Conservation (phyloP, 1,139 yeast genomes). For the Kluyveromyces sp. region DNA sequence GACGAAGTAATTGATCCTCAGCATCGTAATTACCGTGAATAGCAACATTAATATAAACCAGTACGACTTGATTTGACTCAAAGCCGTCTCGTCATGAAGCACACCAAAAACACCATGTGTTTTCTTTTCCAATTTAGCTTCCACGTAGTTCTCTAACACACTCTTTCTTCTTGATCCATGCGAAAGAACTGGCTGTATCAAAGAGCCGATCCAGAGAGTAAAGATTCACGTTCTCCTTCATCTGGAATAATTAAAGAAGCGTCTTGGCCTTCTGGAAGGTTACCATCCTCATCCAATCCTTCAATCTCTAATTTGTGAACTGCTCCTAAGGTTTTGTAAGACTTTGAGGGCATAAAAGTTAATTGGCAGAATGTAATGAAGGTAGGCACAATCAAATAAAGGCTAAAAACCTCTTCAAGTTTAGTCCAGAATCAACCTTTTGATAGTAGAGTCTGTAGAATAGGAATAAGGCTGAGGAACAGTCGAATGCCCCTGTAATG, state of each 20-base stretch:
- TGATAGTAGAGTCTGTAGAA: slow-evolving; percentile 59
- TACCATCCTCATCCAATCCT: slow-evolving; percentile 52
- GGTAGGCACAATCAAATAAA: slow-evolving; percentile 62
- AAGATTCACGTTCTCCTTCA: slow-evolving; percentile 25
- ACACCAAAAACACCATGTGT: slow-evolving; percentile 82
- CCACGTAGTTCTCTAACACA: slow-evolving; percentile 55
- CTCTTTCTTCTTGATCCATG: slow-evolving; percentile 35
- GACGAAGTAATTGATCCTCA: slow-evolving; percentile 83
- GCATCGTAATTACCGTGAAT: slow-evolving; percentile 81
- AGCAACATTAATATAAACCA: slow-evolving; percentile 75
- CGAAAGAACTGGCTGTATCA: slow-evolving; percentile 12
- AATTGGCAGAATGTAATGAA: slow-evolving; percentile 68
- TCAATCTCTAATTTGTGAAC: slow-evolving; percentile 62
- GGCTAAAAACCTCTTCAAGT: slow-evolving; percentile 52
- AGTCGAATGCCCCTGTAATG: slow-evolving; percentile 71
- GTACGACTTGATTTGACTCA: slow-evolving; percentile 57
- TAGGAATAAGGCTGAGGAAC: slow-evolving; percentile 67
- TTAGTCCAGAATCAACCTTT: slow-evolving; percentile 29
- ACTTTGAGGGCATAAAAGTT: slow-evolving; percentile 67
- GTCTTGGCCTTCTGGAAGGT: slow-evolving; percentile 28
- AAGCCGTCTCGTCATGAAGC: slow-evolving; percentile 58
- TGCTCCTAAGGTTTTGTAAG: slow-evolving; percentile 64
- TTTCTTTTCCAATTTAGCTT: slow-evolving; percentile 43
- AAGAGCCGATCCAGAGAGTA: slow-evolving; percentile 15
- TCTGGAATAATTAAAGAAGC: slow-evolving; percentile 26